Base-by-base conservation (phyloP, 495 filamentous ascomycete species). In the Pseudomonodictys pantanalensis region DNA sequence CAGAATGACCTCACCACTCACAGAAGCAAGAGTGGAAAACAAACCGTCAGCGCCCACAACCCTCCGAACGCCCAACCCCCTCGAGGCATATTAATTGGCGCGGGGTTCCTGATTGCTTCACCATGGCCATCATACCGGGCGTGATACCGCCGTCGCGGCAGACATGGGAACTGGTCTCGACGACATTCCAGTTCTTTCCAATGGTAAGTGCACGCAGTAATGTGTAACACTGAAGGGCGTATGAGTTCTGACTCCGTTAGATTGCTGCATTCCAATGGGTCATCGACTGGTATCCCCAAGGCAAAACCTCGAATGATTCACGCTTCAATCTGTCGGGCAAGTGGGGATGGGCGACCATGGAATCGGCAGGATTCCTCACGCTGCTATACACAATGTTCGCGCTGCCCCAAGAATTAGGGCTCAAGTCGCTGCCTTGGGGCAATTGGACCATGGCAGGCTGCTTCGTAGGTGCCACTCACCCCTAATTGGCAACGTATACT, bases 241-340 rank as follows among this genome's bases (percentile, higher is more conserved):
- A 20, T 6, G 25, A 41, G 41, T 17, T 65, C 22, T 15, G n/a
- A 33, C 43, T 45, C 2, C 38, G 18, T 9, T 51, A 78, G 75
- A 44, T 77, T 59, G 72, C 75, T 9, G 60, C 67, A 0, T 18
- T 68, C 15, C 75, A 78, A 75, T 77, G 75, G 75, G 3, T 77
- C 33, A 58, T 67, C 2, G 60, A 65, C 47, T 78, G 60, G 56
- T 78, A 78, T 57, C 75, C 75, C 3, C 62, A 69, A 52, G 93
- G 93, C 62, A 97, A 97, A 73, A 93, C 90, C n/a, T 95, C 90
- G 9, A 67, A 76, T 48, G 74, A 79, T 9, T 90, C 84, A 38
- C 75, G 74, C 15, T 77, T 95, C 73, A 97, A 98, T 72, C 69
- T 97, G 25, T 90, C 91, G n/a, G 93, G 93, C 60, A 87, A 87